Base-by-base conservation (phyloP, 306 rosid species). In the Trifolium fragiferum region DNA sequence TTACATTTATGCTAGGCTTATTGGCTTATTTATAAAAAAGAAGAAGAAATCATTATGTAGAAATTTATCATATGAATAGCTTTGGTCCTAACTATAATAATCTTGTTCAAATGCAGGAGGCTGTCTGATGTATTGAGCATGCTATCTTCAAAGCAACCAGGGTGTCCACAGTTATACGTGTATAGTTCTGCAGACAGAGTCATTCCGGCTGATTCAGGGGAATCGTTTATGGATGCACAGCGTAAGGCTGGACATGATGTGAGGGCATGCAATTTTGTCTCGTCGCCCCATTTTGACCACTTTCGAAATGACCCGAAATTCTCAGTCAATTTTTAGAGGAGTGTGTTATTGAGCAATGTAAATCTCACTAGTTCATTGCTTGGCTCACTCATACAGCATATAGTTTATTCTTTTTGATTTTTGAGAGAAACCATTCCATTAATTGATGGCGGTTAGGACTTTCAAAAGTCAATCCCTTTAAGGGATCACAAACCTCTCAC, bases 281-380 rank as follows among this genome's bases (percentile, higher is more conserved):
- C 99, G 47, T 86, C 97, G 3, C 99, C 99, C 43, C 98, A 95
- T 82, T 98, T 95, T 66, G 99, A 95, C 72, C 99, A 95, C 85
- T 95, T 89, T 67, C 85, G 99, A 85, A 90, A 85, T 83, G 92
- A 92, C 82, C 98, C 99, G 0, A 83, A 83, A 81, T 76, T 90
- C 92, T 95, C 61, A 85, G 86, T 65, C 85, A 85, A 43, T 95
- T 30, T 85, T 73, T 95, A 66, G 99, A 90, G 19, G 96, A 89
- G 50, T 89, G 92, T 63, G 90, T 87, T 83, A 85, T 86, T 73
- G 74, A 82, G 75, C 59, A 65, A 51, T 82, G 91, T 84, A 86
- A 85, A 77, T 65, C 76, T 68, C 76, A 40, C 66, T 87, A 76
- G 74, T 70, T 77, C 83, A 19, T 10, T 68, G 13, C n/a, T 5